A percentile compares a stretch with the other conserved stretches of the same genome.
phyloP scores from a whole-genome alignment of 192 early-diverging fungal species.

The Paraglomus occultum region DNA sequence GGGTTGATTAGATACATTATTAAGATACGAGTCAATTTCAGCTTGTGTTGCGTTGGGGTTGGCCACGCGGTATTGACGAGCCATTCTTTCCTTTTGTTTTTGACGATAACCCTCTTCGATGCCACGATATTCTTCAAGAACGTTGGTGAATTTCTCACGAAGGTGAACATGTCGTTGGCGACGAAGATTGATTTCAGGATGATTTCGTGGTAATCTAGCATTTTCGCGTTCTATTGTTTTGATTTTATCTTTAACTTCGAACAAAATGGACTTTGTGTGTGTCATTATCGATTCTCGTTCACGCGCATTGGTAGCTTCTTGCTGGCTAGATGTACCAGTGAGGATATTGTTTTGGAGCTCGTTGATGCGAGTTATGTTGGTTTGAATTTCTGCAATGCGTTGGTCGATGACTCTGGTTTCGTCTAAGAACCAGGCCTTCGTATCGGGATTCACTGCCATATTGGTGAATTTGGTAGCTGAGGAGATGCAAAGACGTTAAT shows the following conservation, averaged over 20 bases:
- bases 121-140: slow-evolving; percentile 74
- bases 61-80: slow-evolving; percentile 80
- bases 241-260: slow-evolving; percentile 23
- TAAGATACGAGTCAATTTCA: slow-evolving; percentile 72
- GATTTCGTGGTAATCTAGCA: background rate
- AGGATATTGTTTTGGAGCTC: slow-evolving; percentile 13
- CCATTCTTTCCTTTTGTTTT: slow-evolving; percentile 79
- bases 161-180: slow-evolving; percentile 31
- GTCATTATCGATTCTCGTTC: slow-evolving; percentile 1
- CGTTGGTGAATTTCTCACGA: slow-evolving; percentile 59
- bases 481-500: too few relatives aligned
- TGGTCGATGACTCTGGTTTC: slow-evolving; percentile 7
- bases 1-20: slow-evolving; percentile 36
- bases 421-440: background rate
- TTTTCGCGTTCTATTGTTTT: slow-evolving; percentile 29
- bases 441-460: slow-evolving; percentile 5
- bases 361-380: slow-evolving; percentile 19
- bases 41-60: slow-evolving; percentile 75
- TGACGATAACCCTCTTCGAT: slow-evolving; percentile 75
- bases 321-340: background rate
- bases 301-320: background rate
- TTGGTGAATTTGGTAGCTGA: background rate
- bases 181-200: background rate
- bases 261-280: slow-evolving; percentile 11
- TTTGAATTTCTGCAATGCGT: slow-evolving; percentile 5